phyloP scores from a whole-genome alignment of 768 basidiomycete species.

The Psilocybe sp. region DNA sequence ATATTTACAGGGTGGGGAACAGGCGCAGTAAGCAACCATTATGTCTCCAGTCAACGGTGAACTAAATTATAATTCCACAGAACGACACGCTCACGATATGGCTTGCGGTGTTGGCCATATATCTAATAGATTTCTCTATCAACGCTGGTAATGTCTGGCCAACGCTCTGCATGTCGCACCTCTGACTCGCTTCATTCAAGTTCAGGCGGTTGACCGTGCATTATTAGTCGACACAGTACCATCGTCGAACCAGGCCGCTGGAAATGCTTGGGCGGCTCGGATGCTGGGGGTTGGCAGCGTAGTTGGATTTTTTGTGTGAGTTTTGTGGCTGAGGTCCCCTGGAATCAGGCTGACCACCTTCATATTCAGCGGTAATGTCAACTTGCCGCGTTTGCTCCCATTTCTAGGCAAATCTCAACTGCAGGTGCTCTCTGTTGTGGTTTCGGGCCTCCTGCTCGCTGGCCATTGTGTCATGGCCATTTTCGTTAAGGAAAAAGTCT shows the following conservation, averaged over 20 bases:
- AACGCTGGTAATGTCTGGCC: slow-evolving; percentile 36
- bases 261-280: slow-evolving; percentile 94
- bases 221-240: slow-evolving; percentile 86
- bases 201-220: slow-evolving; percentile 88
- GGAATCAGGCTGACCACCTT: not conserved
- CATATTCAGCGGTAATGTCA: slow-evolving; percentile 66
- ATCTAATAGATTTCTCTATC: slow-evolving; percentile 57
- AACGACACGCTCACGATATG: slow-evolving; percentile 68
- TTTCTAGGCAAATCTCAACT: slow-evolving; percentile 80
- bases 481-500: slow-evolving; percentile 70
- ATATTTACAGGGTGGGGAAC: slow-evolving; percentile 35
- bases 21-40: slow-evolving; percentile 23
- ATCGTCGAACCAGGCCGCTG: slow-evolving; percentile 69
- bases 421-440: slow-evolving; percentile 76
- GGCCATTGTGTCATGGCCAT: slow-evolving; percentile 63
- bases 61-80: slow-evolving; percentile 25
- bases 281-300: slow-evolving; percentile 89
- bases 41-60: not conserved
- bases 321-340: slow-evolving; percentile 8
- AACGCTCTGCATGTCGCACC: not conserved
- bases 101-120: slow-evolving; percentile 62
- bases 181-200: slow-evolving; percentile 30
- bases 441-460: slow-evolving; percentile 59
- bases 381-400: slow-evolving; percentile 67
- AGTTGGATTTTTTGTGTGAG: slow-evolving; percentile 85